A percentile compares a stretch with the other conserved stretches of the same genome.
Evolutionary conservation across 2,329 filamentous ascomycete genomes (phyloP).

Genomic region (Stemphylium beticola): DNA sequence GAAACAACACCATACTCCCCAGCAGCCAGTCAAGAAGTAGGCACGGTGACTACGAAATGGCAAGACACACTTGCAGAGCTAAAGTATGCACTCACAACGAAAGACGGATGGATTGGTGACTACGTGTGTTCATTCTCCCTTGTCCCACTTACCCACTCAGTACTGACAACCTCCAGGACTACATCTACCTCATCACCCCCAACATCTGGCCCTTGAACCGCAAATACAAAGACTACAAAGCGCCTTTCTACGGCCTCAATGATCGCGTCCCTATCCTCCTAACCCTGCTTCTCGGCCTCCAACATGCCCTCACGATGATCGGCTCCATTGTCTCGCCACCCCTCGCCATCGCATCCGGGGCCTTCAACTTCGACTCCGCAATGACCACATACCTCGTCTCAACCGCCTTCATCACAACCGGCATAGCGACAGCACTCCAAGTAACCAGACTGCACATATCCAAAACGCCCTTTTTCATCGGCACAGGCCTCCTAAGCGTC

Average conservation of each 20-base stretch:
- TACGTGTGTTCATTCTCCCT: constrained; percentile 37
- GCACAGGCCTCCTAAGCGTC: constrained; percentile 35
- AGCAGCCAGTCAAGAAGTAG: constrained; percentile 6
- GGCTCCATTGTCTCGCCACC: constrained; percentile 35
- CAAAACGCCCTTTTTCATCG: constrained; percentile 37
- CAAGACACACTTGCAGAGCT: constrained; percentile 15
- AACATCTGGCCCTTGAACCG: constrained; percentile 32
- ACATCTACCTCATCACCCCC: constrained; percentile 38
- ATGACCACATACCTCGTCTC: constrained; percentile 37
- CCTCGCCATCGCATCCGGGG: constrained; percentile 38
- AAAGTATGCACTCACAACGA: constrained; percentile 45
- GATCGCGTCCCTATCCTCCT: constrained; percentile 34
- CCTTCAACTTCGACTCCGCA: constrained; percentile 33
- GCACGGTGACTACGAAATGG: constrained; percentile 12
- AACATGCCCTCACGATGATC: constrained; percentile 41
- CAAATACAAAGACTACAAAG: constrained; percentile 35
- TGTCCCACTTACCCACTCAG: not conserved
- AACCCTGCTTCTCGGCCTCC: constrained; percentile 37
- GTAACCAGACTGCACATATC: constrained; percentile 34
- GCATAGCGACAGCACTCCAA: constrained; percentile 36
- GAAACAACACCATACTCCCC: constrained; percentile 12
- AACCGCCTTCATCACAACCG: constrained; percentile 38
- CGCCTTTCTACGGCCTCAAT: constrained; percentile 37
- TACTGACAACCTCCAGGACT: constrained; percentile 35
- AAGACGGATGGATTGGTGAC: constrained; percentile 50